These are phyloP conservation scores for Nicotiana obtusifolia DNA, from an alignment of 257 asterid species.

Conservation along the genomic window DNA sequence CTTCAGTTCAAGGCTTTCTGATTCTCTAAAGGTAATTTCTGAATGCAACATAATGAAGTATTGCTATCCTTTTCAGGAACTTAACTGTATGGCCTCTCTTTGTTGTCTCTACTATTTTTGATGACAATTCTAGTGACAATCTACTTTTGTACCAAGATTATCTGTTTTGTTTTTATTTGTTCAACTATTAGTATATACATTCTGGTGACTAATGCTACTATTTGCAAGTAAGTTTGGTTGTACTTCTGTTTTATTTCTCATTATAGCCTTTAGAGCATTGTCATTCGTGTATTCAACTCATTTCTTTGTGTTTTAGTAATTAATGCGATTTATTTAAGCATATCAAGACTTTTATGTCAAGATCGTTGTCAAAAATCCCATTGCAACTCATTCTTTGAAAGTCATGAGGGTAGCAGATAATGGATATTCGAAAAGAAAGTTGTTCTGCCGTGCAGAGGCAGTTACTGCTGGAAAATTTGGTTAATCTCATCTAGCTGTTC, in stretches of 20 bases:
- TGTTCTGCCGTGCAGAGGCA: not conserved
- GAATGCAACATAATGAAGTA: not conserved
- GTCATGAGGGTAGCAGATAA: not conserved
- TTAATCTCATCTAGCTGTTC: not conserved
- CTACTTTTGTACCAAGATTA: not conserved
- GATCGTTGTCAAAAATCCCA: not conserved
- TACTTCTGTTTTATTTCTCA: not conserved
- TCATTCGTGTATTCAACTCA: not conserved
- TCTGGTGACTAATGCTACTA: not conserved
- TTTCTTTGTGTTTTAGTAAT: not conserved
- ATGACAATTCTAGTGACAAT: not conserved
- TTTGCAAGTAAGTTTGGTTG: not conserved
- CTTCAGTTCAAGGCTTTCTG: slow-evolving; percentile 77
- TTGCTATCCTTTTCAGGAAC: not conserved
- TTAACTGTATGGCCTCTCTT: not conserved
- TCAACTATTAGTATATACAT: not conserved
- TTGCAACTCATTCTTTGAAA: not conserved
- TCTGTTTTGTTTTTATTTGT: not conserved
- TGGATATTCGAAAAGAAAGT: not conserved
- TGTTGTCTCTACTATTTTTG: not conserved
- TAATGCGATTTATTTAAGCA: not conserved
- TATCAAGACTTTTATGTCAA: not conserved
- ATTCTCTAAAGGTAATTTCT: slow-evolving; percentile 62
- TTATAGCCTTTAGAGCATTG: not conserved
- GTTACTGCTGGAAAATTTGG: not conserved